Base-by-base conservation (phyloP, 306 rosid genomes). In the Alnus glutinosa region DNA sequence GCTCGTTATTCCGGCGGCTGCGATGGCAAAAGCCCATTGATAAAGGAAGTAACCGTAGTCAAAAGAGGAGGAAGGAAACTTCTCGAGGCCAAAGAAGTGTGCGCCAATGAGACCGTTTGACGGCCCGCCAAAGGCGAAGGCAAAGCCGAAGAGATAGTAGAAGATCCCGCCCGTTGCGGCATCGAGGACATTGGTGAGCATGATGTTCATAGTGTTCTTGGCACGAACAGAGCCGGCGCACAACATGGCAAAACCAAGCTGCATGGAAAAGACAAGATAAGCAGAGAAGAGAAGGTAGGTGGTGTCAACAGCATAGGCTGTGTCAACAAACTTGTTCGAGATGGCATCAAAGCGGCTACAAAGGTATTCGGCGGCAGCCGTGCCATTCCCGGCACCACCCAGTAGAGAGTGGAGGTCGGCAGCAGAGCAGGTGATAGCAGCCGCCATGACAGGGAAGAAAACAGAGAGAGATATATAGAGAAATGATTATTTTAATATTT, bases 11-110 rank as follows among this genome's bases (percentile, higher is more conserved):
- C 97, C 97, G 9, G 97, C 98, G 62, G 97, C 98, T 67, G 97
- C 97, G 77, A 94, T 94, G 44, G 98, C 97, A 46, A 94, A 94
- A 2, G 98, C 97, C 97, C 97, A 94, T 49, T 94, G 98, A 75
- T 92, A 94, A 18, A 94, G 93, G 66, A 94, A 94, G 13, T 75
- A 0, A 19, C 88, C 79, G 83, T 88, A 92, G 51, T 94, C 98
- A 2, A 85, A 72, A 9, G 16, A 0, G 0, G 0, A 0, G 0
- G 82, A 3, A 0, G 95, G 97, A 9, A 94, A 23, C 0, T 88
- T 80, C 0, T 32, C 81, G 69, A 94, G 95, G 39, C 90, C 92
- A 55, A 94, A 94, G 87, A 84, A 86, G 32, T 94, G 97, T 5
- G 67, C 77, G 5, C 97, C 98, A 66, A 94, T 94, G 91, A 94